Base-by-base conservation (phyloP, 1,284 basidiomycete species). In the Cryptococcus depauperatus region DNA sequence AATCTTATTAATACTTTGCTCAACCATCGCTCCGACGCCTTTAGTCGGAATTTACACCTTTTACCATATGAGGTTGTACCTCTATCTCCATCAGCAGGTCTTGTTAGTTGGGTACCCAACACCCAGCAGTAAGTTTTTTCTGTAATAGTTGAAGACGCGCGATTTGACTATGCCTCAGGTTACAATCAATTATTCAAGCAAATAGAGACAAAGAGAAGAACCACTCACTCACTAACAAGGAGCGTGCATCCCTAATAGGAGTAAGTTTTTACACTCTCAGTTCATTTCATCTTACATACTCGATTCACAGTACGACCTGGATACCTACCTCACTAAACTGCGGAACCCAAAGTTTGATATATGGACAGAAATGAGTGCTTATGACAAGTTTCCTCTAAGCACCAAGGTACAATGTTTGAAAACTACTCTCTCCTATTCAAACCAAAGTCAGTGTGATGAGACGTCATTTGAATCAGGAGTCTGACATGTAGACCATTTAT, bases 21-120 rank as follows among this genome's bases (percentile, higher is more conserved):
- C 16, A 65, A 62, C 37, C 64, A 67, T 38, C 56, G 61, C 34
- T 46, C 48, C 2, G 64, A 67, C 21, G 59, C 66, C 1, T 69
- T 67, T 43, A 44, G 48, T 13, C 53, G 66, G 1, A 64, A 67
- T 41, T 51, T 69, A 6, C 63, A 67, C 43, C 40, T 63, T 11
- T 37, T 63, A 37, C 62, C 64, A 1, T 67, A 65, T 46, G 55
- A 59, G 43, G 66, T 66, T 7, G 57, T 66, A 8, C 66, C 66
- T 3, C 51, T 69, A 1, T 59, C 58, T 3, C 62, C 59, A 6
- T 56, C 57, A 19, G 60, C 63, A 1, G 66, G 65, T 0, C 46
- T 69, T 13, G 41, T 64, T 10, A 58, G 54, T 46, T 69, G 66
- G 66, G 61, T 69, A 1, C 37, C 57, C 5, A 64, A 69, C 37